Conservation (phyloP, 352 stramenopile species). For the Phytophthora pseudosyringae region DNA sequence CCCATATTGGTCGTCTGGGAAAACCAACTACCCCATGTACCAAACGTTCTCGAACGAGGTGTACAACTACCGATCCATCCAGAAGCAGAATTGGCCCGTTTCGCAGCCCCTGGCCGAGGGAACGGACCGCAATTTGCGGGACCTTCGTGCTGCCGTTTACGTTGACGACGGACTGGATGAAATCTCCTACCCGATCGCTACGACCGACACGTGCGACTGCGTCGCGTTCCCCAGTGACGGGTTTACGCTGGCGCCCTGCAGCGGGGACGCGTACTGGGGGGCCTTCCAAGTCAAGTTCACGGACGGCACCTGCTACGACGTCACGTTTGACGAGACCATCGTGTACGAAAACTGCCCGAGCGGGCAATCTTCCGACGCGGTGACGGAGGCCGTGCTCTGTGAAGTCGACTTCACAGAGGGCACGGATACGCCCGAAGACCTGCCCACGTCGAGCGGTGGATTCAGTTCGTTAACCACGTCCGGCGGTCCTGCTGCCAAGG, state of each 20-base stretch:
- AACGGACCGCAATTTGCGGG: not conserved
- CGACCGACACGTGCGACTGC: slow-evolving; percentile 15
- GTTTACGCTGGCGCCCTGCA: not conserved
- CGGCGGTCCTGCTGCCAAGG: not conserved
- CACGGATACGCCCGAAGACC: slow-evolving; percentile 1
- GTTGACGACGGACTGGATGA: slow-evolving; percentile 11
- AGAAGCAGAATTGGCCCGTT: not conserved
- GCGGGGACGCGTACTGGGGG: slow-evolving; percentile 6
- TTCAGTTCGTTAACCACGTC: too few species aligned
- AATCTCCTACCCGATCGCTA: slow-evolving; percentile 16
- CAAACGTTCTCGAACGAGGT: slow-evolving; percentile 11
- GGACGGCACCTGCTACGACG: slow-evolving; percentile 14
- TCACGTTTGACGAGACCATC: slow-evolving; percentile 7
- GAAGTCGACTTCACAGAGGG: slow-evolving; percentile 16
- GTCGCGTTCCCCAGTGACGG: not conserved
- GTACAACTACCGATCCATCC: not conserved
- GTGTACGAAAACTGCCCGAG: slow-evolving; percentile 19
- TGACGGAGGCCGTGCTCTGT: slow-evolving; percentile 7
- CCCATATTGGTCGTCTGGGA: not conserved
- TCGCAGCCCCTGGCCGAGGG: not conserved
- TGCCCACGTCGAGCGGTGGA: not conserved
- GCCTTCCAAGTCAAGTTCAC: slow-evolving; percentile 11
- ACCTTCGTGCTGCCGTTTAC: not conserved
- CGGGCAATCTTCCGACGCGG: not conserved
- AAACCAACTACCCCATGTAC: not conserved